Evolutionary conservation across 202 grass and related monocot species (phyloP).

Genomic region (Tripidium arundinaceum): DNA sequence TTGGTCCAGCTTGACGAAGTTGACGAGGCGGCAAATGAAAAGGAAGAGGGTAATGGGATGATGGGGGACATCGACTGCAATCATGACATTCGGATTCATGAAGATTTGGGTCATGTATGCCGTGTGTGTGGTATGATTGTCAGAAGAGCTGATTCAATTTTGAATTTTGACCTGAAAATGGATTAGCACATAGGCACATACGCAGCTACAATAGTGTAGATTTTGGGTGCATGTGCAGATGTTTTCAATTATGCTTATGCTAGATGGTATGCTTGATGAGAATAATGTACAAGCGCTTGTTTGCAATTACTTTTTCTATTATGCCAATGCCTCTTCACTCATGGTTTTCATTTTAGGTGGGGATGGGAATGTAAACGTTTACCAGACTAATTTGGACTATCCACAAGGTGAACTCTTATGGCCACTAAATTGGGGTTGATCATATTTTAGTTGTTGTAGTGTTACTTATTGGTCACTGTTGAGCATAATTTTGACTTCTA

Average conservation of each 20-base stretch:
- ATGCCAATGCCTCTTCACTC: too few species aligned
- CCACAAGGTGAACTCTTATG: background rate
- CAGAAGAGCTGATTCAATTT: conserved; percentile 89
- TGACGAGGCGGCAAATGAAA: conserved; percentile 42
- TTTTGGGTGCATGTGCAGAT: too few species aligned
- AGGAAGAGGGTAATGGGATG: conserved; percentile 48
- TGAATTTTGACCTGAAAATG: too few species aligned
- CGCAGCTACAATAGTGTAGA: too few species aligned
- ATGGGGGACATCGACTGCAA: conserved; percentile 51
- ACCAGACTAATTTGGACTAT: background rate
- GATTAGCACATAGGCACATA: too few species aligned
- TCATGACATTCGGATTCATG: conserved; percentile 71
- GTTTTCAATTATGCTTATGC: too few species aligned
- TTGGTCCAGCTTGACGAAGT: conserved; percentile 43
- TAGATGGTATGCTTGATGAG: too few species aligned
- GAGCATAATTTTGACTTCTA: background rate
- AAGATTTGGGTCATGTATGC: conserved; percentile 92
- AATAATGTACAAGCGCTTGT: too few species aligned
- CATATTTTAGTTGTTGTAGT: background rate
- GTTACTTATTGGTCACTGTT: background rate
- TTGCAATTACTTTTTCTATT: background rate
- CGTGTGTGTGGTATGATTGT: conserved; percentile 90
- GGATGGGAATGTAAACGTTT: background rate
- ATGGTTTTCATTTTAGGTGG: background rate
- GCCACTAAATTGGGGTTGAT: background rate